Base-by-base conservation (phyloP, 2,329 filamentous ascomycete genomes). In the Nemania diffusa region DNA sequence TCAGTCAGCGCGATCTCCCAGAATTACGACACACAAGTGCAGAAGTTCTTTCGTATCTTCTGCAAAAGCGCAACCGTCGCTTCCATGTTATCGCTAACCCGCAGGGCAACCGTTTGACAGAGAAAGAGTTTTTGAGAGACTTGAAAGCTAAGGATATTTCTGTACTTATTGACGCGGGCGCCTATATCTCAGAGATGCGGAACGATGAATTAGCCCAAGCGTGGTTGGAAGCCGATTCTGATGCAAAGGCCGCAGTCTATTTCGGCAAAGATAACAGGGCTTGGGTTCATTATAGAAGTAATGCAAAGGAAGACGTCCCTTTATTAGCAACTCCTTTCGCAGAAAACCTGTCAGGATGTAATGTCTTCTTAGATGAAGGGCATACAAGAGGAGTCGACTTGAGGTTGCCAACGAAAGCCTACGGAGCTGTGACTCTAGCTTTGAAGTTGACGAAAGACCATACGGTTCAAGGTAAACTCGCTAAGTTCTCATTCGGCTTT, bases 91-190 rank as follows among this genome's bases (percentile, higher is more conserved):
- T 73, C 5, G 80, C 78, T 4, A 73, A 76, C 1, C 46, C 72
- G 1, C 6, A 52, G 0, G 78, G 74, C 0, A 76, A 67, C 2
- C 82, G 82, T 0, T 74, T 84, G 27, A 80, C 80, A 0, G 87
- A 89, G 61, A n/a, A 71, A 0, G 75, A 77, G 0, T 74, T 91
- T 0, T 75, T 90, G 0, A 1, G 51, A 0, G 77, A 75, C 11
- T 8, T 71, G 7, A 51, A 37, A 20, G n/a, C 4, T 2, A 58
- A 63, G 1, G 32, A n/a, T 1, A 61, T 68, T 50, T 58, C 61
- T 5, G 79, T 91, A 0, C 78, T 92, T 0, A 88, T 91, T 0
- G 89, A 91, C 71, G 86, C 86, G 0, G 89, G 89, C 0, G 89
- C 89, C 0, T 84, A 88, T 15, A 85, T 91, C n/a, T 73, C 91